Conservation (phyloP, 2,329 filamentous ascomycete genomes). For the Aulographum hederae region DNA sequence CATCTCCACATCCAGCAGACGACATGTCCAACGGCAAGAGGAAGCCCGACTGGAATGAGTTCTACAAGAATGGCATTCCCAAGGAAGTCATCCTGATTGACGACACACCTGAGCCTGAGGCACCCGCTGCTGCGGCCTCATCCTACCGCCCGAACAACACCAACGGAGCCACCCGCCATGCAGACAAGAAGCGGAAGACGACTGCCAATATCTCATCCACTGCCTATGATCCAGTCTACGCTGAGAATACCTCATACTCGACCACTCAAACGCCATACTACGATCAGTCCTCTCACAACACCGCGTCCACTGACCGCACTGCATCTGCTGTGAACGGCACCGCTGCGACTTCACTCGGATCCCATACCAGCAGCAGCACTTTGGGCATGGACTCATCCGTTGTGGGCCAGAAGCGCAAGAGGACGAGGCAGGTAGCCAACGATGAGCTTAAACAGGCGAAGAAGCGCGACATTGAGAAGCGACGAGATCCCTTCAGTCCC, state of each 20-base stretch:
- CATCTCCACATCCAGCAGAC: neutral
- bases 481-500: constrained; percentile 47
- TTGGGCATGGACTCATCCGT: constrained; percentile 23
- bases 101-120: constrained; percentile 19
- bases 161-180: constrained; percentile 31
- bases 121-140: constrained; percentile 9
- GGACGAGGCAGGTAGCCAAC: constrained; percentile 63
- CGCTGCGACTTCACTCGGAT: constrained; percentile 71
- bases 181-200: constrained; percentile 60
- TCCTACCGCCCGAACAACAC: constrained; percentile 11
- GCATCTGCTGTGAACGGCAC: constrained; percentile 69
- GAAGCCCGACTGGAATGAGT: constrained; percentile 21
- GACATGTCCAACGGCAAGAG: constrained; percentile 6
- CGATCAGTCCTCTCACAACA: constrained; percentile 45
- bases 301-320: constrained; percentile 66
- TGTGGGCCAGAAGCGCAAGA: constrained; percentile 73
- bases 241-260: constrained; percentile 49
- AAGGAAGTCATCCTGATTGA: constrained; percentile 34
- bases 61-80: constrained; percentile 25
- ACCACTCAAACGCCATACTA: constrained; percentile 55
- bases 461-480: constrained; percentile 40
- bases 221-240: constrained; percentile 53
- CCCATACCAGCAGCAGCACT: constrained; percentile 37
- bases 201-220: constrained; percentile 35
- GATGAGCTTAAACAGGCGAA: constrained; percentile 50